Conservation (phyloP, 352 stramenopile species). For the Stramenopiles sp. region DNA sequence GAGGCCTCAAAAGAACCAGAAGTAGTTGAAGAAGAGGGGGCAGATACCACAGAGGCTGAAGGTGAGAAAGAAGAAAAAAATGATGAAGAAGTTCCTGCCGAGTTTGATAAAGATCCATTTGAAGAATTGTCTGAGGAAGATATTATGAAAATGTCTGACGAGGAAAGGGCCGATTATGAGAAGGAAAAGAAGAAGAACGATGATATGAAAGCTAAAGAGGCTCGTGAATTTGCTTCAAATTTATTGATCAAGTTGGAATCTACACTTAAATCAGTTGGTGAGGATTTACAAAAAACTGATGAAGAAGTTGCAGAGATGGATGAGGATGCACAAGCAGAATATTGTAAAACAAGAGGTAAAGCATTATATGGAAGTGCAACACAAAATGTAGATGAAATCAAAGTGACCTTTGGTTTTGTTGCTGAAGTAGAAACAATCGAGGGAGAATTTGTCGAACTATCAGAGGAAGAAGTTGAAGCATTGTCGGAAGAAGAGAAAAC, state of each 20-base stretch:
- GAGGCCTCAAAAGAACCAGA: not conserved
- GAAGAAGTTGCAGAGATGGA: not conserved
- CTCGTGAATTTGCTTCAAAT: not conserved
- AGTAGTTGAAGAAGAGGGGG: not conserved
- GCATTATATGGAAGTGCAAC: not conserved
- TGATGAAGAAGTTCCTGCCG: too few species aligned
- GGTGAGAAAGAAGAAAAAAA: not conserved
- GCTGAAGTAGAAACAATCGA: conserved; percentile 12
- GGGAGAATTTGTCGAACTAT: too few species aligned
- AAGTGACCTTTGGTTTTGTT: not conserved
- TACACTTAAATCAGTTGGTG: not conserved
- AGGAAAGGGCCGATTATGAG: not conserved
- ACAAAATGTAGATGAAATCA: not conserved
- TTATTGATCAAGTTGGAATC: not conserved
- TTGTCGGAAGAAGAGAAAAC: conserved; percentile 11
- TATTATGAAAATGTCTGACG: not conserved
- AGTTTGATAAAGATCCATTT: not conserved
- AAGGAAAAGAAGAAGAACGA: not conserved
- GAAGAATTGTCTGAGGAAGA: not conserved
- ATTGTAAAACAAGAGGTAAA: not conserved
- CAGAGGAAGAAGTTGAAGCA: conserved; percentile 19
- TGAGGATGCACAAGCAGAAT: not conserved
- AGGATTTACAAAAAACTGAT: not conserved
- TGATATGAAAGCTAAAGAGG: not conserved
- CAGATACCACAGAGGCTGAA: not conserved